Evolutionary conservation across 2,329 filamentous ascomycete species (phyloP).

Genomic region (Penicillium sp.): DNA sequence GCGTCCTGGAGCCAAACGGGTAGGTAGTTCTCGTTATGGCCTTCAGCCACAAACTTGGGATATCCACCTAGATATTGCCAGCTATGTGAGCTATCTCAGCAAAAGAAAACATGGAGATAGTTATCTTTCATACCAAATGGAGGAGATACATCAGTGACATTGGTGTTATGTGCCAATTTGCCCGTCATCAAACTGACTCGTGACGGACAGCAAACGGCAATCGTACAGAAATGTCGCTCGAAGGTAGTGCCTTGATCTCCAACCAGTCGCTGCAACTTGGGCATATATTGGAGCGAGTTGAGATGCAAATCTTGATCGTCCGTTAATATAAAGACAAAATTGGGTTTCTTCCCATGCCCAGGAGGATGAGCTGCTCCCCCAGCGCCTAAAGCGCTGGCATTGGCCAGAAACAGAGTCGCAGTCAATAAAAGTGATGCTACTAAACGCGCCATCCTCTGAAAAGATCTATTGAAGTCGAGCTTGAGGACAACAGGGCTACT

Average conservation of each 20-base stretch:
- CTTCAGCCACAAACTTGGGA: constrained; percentile 67
- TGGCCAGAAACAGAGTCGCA: neutral
- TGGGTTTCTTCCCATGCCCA: constrained; percentile 42
- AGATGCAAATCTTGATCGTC: constrained; percentile 64
- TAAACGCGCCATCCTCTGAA: neutral
- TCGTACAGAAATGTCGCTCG: constrained; percentile 63
- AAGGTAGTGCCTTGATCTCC: constrained; percentile 61
- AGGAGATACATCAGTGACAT: constrained; percentile 58
- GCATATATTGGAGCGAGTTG: constrained; percentile 56
- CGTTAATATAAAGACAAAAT: constrained; percentile 69
- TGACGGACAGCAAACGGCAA: constrained; percentile 67
- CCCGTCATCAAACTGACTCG: constrained; percentile 67
- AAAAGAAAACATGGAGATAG: neutral
- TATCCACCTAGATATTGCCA: constrained; percentile 47
- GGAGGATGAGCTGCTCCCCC: neutral
- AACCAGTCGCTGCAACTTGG: constrained; percentile 53
- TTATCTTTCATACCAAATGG: constrained; percentile 31
- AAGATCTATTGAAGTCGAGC: neutral
- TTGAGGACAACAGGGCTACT: neutral
- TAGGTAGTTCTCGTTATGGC: constrained; percentile 68
- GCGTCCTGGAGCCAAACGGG: constrained; percentile 71
- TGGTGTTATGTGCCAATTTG: constrained; percentile 68
- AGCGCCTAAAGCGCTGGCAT: neutral
- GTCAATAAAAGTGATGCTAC: neutral
- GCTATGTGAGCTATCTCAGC: neutral